Evolutionary conservation across 306 rosid species (phyloP).

Genomic region (Dryas alaskensis): DNA sequence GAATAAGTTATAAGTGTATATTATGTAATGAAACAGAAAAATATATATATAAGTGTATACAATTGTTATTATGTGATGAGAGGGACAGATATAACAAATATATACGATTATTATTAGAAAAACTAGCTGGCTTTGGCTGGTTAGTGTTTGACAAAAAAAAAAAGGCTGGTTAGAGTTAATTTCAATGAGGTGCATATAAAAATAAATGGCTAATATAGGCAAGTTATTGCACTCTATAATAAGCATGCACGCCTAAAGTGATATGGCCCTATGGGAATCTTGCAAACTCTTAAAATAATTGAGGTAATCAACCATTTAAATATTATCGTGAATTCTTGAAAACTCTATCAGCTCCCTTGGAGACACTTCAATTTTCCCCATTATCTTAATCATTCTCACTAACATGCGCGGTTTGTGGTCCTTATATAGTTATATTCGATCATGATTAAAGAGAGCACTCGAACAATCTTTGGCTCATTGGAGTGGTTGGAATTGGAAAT

Average conservation of each 20-base stretch:
- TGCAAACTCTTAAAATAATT: constrained; percentile 18
- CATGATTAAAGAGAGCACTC: not conserved
- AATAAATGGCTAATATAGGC: not conserved
- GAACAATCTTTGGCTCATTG: constrained; percentile 1
- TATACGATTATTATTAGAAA: too few relatives aligned
- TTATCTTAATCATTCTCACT: constrained; percentile 3
- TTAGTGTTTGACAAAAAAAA: too few relatives aligned
- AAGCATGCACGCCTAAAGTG: not conserved
- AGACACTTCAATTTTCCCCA: constrained; percentile 16
- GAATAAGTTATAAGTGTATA: too few relatives aligned
- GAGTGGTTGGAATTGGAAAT: not conserved
- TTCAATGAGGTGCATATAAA: not conserved
- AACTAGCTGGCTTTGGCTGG: not conserved
- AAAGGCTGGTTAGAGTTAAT: not conserved
- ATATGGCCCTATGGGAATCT: constrained; percentile 13
- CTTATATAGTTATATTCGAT: constrained; percentile 1
- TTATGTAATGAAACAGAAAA: too few relatives aligned
- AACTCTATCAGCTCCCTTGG: constrained; percentile 24
- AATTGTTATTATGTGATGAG: too few relatives aligned
- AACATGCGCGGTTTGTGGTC: constrained; percentile 17
- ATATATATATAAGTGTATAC: too few relatives aligned
- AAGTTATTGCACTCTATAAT: not conserved
- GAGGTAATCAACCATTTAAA: constrained; percentile 24
- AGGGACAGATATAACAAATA: too few relatives aligned
- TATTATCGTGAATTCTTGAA: constrained; percentile 24